Conservation (phyloP, 106 monocot species). For the Platanthera zijinensis region DNA sequence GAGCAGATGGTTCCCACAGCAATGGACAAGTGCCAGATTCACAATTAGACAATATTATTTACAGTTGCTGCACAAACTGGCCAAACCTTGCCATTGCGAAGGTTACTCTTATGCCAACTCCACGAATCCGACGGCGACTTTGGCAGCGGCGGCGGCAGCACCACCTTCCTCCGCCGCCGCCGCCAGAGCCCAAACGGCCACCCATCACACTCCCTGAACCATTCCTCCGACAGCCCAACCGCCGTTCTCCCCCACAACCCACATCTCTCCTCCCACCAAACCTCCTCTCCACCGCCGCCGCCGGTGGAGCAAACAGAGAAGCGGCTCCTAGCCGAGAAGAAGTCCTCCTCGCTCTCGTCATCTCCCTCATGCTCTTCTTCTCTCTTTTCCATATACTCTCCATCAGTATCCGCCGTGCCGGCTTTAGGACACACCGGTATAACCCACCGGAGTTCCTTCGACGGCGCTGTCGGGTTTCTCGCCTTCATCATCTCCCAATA, state of each 20-base stretch:
- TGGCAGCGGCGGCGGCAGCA: slow-evolving; percentile 40
- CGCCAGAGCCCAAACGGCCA: slow-evolving; percentile 83
- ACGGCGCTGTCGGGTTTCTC: neutral
- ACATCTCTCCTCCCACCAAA: neutral
- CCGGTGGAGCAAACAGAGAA: slow-evolving; percentile 43
- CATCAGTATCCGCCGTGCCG: neutral
- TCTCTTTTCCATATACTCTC: neutral
- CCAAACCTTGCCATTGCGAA: slow-evolving; percentile 1
- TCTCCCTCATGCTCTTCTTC: slow-evolving; percentile 7
- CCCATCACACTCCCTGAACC: slow-evolving; percentile 50
- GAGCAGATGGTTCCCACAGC: too few species aligned
- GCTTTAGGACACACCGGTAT: neutral
- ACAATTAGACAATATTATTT: neutral
- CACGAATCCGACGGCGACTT: slow-evolving; percentile 62
- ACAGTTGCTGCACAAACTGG: neutral
- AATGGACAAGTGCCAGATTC: too few species aligned
- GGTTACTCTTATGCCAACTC: slow-evolving; percentile 49
- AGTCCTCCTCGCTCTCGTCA: slow-evolving; percentile 36
- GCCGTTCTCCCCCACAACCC: neutral
- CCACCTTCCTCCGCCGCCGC: slow-evolving; percentile 3
- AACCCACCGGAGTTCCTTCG: slow-evolving; percentile 14
- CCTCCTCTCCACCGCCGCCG: neutral
- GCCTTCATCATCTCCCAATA: slow-evolving; percentile 28
- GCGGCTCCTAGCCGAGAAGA: slow-evolving; percentile 61
- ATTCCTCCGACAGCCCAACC: slow-evolving; percentile 32